Evolutionary conservation across 1,284 basidiomycete species (phyloP).

Genomic region (Naganishia liquefaciens): DNA sequence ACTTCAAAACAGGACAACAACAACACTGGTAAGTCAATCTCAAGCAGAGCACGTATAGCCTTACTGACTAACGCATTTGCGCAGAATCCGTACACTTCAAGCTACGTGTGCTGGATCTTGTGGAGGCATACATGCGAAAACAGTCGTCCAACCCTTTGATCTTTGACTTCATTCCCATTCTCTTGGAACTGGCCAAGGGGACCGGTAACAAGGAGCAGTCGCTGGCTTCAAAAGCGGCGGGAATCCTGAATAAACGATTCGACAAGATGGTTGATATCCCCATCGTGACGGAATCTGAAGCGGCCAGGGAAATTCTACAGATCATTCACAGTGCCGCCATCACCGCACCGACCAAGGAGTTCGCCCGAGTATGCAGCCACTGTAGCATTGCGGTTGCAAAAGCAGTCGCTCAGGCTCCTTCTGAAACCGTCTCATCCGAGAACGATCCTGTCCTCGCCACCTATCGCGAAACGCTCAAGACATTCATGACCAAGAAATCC

Average conservation of each 20-base stretch:
- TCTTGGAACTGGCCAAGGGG: slow-evolving; percentile 70
- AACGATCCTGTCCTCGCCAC: slow-evolving; percentile 56
- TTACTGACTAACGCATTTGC: slow-evolving; percentile 2
- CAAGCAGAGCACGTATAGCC: background rate
- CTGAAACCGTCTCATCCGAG: slow-evolving; percentile 43
- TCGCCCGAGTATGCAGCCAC: slow-evolving; percentile 67
- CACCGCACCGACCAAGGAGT: slow-evolving; percentile 63
- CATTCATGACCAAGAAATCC: slow-evolving; percentile 79
- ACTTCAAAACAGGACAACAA: slow-evolving; percentile 56
- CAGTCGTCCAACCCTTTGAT: slow-evolving; percentile 69
- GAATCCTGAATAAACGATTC: slow-evolving; percentile 72
- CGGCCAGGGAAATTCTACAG: slow-evolving; percentile 59
- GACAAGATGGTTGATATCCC: slow-evolving; percentile 73
- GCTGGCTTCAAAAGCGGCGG: slow-evolving; percentile 78
- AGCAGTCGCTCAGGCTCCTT: slow-evolving; percentile 55
- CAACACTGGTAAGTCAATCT: slow-evolving; percentile 26
- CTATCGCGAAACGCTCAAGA: slow-evolving; percentile 70
- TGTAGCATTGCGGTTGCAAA: slow-evolving; percentile 73
- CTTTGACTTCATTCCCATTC: slow-evolving; percentile 69
- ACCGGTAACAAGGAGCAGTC: slow-evolving; percentile 76
- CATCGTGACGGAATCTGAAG: slow-evolving; percentile 57
- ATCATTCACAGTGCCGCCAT: slow-evolving; percentile 74
- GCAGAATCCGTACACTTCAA: slow-evolving; percentile 87
- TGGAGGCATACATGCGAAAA: slow-evolving; percentile 78
- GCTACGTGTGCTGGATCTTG: slow-evolving; percentile 86